phyloP scores from a whole-genome alignment of 176 grass and related monocot species.

The barley (Hordeum vulgare) region DNA sequence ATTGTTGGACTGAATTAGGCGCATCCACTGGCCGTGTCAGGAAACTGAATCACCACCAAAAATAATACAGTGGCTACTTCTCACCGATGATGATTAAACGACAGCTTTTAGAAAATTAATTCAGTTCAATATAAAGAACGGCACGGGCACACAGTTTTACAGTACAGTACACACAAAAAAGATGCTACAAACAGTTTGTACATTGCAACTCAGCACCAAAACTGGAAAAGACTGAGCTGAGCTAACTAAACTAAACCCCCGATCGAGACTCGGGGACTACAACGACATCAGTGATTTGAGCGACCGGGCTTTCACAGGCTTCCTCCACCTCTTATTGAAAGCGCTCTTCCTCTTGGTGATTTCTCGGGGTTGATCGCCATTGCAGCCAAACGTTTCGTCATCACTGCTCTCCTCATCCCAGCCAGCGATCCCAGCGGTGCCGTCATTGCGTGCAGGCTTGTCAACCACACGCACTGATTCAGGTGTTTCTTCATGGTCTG shows the following conservation, averaged over 20 bases:
- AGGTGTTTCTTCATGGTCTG: background rate
- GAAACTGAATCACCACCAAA: background rate
- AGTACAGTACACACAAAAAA: background rate
- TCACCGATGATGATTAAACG: background rate
- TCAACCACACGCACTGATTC: background rate
- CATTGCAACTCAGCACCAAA: background rate
- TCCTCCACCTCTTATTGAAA: conserved; percentile 31
- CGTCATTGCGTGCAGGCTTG: background rate
- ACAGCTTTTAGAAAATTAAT: background rate
- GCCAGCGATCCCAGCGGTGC: background rate
- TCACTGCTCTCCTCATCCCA: conserved; percentile 15
- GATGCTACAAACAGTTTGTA: background rate
- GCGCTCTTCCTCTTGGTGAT: background rate
- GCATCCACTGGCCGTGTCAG: background rate
- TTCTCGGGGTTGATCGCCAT: background rate
- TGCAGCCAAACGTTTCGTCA: background rate
- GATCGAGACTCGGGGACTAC: background rate
- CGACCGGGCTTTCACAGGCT: conserved; percentile 39
- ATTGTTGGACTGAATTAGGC: background rate
- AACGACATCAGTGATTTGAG: conserved; percentile 41
- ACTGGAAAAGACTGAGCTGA: background rate
- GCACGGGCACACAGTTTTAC: background rate
- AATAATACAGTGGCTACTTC: background rate
- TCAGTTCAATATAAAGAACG: background rate
- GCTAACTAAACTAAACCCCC: background rate